Conservation (phyloP, 768 basidiomycete genomes). For the Rubroboletus pulcherrimus region DNA sequence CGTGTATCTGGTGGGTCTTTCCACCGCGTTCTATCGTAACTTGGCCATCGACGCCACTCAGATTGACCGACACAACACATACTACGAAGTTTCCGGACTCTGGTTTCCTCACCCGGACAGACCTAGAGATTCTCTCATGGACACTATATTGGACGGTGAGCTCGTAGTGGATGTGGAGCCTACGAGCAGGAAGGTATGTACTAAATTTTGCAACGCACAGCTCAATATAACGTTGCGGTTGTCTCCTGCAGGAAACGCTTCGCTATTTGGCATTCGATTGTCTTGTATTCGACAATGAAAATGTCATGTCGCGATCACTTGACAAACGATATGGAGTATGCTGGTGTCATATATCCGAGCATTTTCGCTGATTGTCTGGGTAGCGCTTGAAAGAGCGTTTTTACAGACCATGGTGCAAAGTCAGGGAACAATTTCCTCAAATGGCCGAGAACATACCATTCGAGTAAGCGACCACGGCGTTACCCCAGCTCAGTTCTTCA, state of each 20-base stretch:
- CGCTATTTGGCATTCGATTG: slow-evolving; percentile 91
- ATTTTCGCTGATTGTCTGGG: slow-evolving; percentile 2
- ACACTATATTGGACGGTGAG: slow-evolving; percentile 90
- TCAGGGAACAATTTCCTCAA: slow-evolving; percentile 64
- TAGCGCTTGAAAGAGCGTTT: slow-evolving; percentile 72
- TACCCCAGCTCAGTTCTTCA: slow-evolving; percentile 5
- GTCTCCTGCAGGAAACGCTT: slow-evolving; percentile 58
- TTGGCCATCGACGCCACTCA: slow-evolving; percentile 31
- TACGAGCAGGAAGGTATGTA: slow-evolving; percentile 59
- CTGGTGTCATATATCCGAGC: slow-evolving; percentile 6
- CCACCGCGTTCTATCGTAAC: not conserved
- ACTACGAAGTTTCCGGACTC: slow-evolving; percentile 69
- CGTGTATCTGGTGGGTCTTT: slow-evolving; percentile 68
- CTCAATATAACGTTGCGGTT: not conserved
- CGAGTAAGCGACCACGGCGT: slow-evolving; percentile 51
- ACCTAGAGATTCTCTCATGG: slow-evolving; percentile 60
- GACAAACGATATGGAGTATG: slow-evolving; percentile 88
- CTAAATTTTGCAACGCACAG: not conserved
- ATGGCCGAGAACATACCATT: slow-evolving; percentile 70
- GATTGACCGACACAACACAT: slow-evolving; percentile 94
- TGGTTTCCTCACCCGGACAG: slow-evolving; percentile 89
- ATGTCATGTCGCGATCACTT: slow-evolving; percentile 80
- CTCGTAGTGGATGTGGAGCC: slow-evolving; percentile 89
- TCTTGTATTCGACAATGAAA: slow-evolving; percentile 79
- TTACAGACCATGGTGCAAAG: slow-evolving; percentile 71